Base-by-base conservation (phyloP, 192 early-diverging fungal genomes). In the Glomus cerebriforme region DNA sequence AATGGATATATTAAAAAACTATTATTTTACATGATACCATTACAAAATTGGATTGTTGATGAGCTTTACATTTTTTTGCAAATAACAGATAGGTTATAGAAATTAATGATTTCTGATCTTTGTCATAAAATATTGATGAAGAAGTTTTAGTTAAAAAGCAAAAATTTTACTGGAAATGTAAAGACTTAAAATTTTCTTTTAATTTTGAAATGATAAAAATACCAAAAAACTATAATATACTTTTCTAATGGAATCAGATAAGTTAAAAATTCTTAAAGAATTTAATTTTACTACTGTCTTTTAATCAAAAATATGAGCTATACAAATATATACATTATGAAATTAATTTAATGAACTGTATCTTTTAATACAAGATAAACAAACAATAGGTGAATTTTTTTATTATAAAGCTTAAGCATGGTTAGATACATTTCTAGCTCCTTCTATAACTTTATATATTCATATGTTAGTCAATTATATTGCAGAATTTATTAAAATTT, bases 281-380 rank as follows among this genome's bases (percentile, higher is more conserved):
- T 60, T 60, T 60, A 60, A 60, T 60, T 6, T 60, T 60, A 60
- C 22, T 24, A 26, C 5, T 22, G 22, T 60, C 26, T 60, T 60
- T 60, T 2, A 60, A 60, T 60, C n/a, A 24, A n/a, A 60, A 60
- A 22, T n/a, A 39, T 19, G 1, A 19, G 59, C 22, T 60, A n/a
- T 26, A 60, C 59, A 60, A 60, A 60, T 60, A 22, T 19, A 22
- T 24, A 60, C 19, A 24, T 26, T 60, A 24, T 60, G 22, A 19
- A 60, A 60, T 60, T 19, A 60, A 60, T 60, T 60, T 60, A 24
- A 60, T 60, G 22, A n/a, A n/a, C n/a, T n/a, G n/a, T n/a, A n/a
- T n/a, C n/a, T n/a, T n/a, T n/a, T n/a, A n/a, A n/a, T n/a, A 60
- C 22, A 60, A 60, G 5, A 60, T 26, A 60, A n/a, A 7, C 7